Percentiles rank a stretch among this genome's conserved stretches.
Evolutionary conservation across 345 rosid species (phyloP).

Genomic region (Lumnitzera racemosa): DNA sequence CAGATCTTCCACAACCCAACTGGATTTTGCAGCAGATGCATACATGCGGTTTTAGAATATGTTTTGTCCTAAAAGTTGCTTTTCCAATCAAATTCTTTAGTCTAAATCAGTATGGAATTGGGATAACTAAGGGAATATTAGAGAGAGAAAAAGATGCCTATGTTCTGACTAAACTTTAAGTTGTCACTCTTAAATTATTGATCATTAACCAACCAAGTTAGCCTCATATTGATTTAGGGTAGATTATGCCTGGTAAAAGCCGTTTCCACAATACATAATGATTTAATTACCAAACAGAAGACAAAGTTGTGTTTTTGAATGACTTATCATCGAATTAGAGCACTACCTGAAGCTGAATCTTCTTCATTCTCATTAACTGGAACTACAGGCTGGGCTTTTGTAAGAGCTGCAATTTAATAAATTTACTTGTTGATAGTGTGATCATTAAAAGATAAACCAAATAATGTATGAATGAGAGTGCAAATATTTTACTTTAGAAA

Average conservation of each 20-base stretch:
- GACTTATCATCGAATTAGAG: background rate
- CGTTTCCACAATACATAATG: background rate
- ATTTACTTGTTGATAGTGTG: background rate
- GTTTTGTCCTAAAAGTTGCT: no score
- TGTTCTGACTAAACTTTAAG: no score
- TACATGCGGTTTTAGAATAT: no score
- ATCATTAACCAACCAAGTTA: no score
- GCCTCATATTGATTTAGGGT: no score
- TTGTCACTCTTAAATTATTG: no score
- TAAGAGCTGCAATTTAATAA: constrained; percentile 42
- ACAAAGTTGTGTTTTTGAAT: background rate
- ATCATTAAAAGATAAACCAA: background rate
- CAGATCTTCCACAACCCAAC: no score
- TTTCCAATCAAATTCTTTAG: no score
- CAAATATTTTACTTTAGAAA: background rate
- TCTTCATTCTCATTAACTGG: constrained; percentile 34
- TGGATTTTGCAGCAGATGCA: no score
- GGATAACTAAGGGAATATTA: no score
- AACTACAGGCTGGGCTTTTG: constrained; percentile 35
- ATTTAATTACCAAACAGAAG: background rate
- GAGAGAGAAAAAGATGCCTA: no score
- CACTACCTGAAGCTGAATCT: constrained; percentile 5
- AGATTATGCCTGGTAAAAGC: background rate
- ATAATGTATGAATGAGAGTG: background rate
- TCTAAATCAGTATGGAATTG: no score